phyloP scores from a whole-genome alignment of 495 filamentous ascomycete genomes.

The Aspergillus ostianus region DNA sequence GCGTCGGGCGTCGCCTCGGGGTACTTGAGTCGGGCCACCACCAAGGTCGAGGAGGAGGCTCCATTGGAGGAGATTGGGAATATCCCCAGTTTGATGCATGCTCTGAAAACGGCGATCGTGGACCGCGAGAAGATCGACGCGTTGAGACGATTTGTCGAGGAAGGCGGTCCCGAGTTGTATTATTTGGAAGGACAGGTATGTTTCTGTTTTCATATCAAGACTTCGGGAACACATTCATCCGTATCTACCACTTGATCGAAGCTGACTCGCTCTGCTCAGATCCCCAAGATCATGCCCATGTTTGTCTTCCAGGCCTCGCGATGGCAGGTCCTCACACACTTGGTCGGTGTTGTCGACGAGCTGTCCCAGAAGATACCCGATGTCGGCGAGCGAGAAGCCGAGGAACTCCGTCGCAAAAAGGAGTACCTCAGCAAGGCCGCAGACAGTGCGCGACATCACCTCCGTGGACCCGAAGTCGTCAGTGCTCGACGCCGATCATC shows the following conservation, averaged over 20 bases:
- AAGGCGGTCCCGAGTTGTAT: slow-evolving; percentile 74
- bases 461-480: slow-evolving; percentile 38
- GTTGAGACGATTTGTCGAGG: slow-evolving; percentile 72
- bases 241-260: background rate
- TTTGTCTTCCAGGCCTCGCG: slow-evolving; percentile 90
- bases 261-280: slow-evolving; percentile 32
- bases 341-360: slow-evolving; percentile 63
- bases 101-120: slow-evolving; percentile 65
- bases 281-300: slow-evolving; percentile 79
- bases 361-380: slow-evolving; percentile 23
- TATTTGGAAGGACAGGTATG: slow-evolving; percentile 66
- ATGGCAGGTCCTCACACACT: slow-evolving; percentile 64
- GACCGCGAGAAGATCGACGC: slow-evolving; percentile 89
- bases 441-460: slow-evolving; percentile 31
- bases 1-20: slow-evolving; percentile 30
- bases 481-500: slow-evolving; percentile 22
- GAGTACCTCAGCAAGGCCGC: slow-evolving; percentile 41
- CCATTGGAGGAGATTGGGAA: slow-evolving; percentile 59
- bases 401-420: slow-evolving; percentile 36
- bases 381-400: slow-evolving; percentile 26
- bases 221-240: background rate
- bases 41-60: slow-evolving; percentile 34
- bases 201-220: slow-evolving; percentile 7
- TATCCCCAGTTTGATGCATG: slow-evolving; percentile 61
- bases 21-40: slow-evolving; percentile 30